Conservation (phyloP, 2,329 filamentous ascomycete species). For the Ascosphaera apis region DNA sequence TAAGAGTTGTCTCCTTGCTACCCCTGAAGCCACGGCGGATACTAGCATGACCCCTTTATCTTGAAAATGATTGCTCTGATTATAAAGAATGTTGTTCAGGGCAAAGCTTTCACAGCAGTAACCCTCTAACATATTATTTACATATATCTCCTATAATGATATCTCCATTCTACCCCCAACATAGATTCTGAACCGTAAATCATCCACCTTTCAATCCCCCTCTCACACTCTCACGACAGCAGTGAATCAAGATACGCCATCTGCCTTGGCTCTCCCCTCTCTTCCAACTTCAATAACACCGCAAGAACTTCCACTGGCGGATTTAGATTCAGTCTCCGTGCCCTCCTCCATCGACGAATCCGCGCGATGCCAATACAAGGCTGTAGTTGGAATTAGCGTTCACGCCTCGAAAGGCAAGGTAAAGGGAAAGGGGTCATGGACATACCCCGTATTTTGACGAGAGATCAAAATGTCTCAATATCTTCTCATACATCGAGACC, state of each 20-base stretch:
- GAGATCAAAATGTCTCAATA: conserved; percentile 79
- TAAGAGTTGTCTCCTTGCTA: no score
- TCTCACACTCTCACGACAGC: conserved; percentile 5
- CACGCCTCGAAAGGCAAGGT: neutral
- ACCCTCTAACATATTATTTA: no score
- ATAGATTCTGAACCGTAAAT: no score
- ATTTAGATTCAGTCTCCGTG: conserved; percentile 56
- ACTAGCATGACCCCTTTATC: no score
- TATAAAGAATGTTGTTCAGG: no score
- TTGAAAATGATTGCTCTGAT: no score
- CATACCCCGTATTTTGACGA: conserved; percentile 77
- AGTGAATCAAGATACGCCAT: conserved; percentile 52
- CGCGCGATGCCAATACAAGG: conserved; percentile 72
- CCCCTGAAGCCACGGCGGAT: no score
- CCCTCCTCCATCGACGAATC: conserved; percentile 68
- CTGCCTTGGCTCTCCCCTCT: conserved; percentile 26
- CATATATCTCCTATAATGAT: no score
- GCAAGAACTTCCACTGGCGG: conserved; percentile 81
- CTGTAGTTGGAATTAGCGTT: conserved; percentile 22
- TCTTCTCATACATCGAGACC: conserved; percentile 54
- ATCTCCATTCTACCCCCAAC: no score
- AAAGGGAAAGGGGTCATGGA: conserved; percentile 9
- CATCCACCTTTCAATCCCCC: no score
- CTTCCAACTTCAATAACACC: conserved; percentile 51
- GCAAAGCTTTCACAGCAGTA: no score